Evolutionary conservation across 2,329 filamentous ascomycete genomes (phyloP).

Genomic region (Epicoccum sorghinum): DNA sequence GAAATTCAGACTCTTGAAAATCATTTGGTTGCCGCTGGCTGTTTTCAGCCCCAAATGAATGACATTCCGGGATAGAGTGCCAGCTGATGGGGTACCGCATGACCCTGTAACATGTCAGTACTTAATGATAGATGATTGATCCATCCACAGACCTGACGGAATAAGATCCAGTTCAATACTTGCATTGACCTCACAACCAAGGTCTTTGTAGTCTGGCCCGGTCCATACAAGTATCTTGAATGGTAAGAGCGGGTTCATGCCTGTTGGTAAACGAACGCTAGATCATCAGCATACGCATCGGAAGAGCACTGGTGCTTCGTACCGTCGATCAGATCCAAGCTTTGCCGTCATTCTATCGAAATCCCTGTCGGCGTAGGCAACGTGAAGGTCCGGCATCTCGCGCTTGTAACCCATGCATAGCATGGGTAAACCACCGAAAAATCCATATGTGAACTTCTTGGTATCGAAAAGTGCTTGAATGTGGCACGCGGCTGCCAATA

Average conservation of each 20-base stretch:
- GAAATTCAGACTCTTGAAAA: constrained; percentile 40
- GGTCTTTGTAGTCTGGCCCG: constrained; percentile 39
- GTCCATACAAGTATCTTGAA: constrained; percentile 40
- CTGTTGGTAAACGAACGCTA: constrained; percentile 35
- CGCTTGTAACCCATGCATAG: constrained; percentile 40
- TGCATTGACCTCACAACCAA: constrained; percentile 30
- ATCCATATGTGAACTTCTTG: constrained; percentile 41
- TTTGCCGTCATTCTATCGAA: constrained; percentile 36
- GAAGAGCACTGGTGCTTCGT: constrained; percentile 2
- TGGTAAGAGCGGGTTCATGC: constrained; percentile 40
- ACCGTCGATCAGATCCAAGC: constrained; percentile 37
- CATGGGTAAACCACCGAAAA: constrained; percentile 41
- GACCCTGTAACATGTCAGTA: constrained; percentile 5
- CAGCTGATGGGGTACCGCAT: constrained; percentile 34
- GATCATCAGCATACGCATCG: constrained; percentile 18
- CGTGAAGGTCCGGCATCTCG: constrained; percentile 39
- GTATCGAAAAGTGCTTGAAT: constrained; percentile 37
- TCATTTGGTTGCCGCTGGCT: constrained; percentile 27
- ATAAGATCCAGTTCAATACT: constrained; percentile 41
- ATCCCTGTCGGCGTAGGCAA: constrained; percentile 43
- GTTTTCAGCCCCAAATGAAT: constrained; percentile 33
- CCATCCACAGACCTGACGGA: constrained; percentile 32
- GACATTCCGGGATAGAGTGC: constrained; percentile 31
- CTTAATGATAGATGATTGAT: not conserved
- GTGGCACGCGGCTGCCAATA: constrained; percentile 37